Percentiles rank a stretch among this genome's conserved stretches.
phyloP scores from a whole-genome alignment of 1,284 basidiomycete species.

The Ustilago shanxiensis region DNA sequence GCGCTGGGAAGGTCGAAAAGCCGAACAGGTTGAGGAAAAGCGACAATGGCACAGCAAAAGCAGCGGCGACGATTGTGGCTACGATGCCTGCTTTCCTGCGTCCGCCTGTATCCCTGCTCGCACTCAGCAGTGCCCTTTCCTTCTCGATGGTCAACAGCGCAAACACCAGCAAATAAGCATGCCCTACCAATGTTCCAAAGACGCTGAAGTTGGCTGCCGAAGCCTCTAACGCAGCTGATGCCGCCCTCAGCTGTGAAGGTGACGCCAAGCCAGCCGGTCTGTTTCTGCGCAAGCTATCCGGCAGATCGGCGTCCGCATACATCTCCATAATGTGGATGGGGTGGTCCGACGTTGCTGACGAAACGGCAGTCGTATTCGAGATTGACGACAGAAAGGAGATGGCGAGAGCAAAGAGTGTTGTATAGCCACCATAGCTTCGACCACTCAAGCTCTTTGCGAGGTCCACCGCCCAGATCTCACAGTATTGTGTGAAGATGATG shows the following conservation, averaged over 20 bases:
- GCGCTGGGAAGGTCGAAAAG: conserved; percentile 39
- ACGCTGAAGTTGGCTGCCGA: conserved; percentile 48
- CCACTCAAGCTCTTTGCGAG: conserved; percentile 45
- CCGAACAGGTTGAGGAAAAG: conserved; percentile 51
- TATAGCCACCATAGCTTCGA: conserved; percentile 58
- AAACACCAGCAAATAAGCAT: conserved; percentile 53
- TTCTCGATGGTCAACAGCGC: conserved; percentile 63
- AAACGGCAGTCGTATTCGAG: conserved; percentile 24
- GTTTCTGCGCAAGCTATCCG: conserved; percentile 42
- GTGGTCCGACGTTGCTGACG: conserved; percentile 11
- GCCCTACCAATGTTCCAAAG: conserved; percentile 53
- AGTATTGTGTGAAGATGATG: conserved; percentile 68
- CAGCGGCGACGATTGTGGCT: conserved; percentile 56
- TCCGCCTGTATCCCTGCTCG: conserved; percentile 58
- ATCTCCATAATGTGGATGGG: conserved; percentile 30
- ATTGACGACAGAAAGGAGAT: conserved; percentile 55
- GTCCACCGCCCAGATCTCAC: conserved; percentile 67
- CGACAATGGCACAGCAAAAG: conserved; percentile 50
- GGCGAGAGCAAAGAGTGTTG: conserved; percentile 56
- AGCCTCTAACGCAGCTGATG: conserved; percentile 36
- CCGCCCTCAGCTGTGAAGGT: conserved; percentile 34
- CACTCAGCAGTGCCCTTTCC: conserved; percentile 55
- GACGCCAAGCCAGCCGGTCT: conserved; percentile 55
- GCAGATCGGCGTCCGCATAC: conserved; percentile 52
- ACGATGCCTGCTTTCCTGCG: conserved; percentile 63